Evolutionary conservation across 75 land plant species (phyloP).

Genomic region (Ceratopteris richardii): DNA sequence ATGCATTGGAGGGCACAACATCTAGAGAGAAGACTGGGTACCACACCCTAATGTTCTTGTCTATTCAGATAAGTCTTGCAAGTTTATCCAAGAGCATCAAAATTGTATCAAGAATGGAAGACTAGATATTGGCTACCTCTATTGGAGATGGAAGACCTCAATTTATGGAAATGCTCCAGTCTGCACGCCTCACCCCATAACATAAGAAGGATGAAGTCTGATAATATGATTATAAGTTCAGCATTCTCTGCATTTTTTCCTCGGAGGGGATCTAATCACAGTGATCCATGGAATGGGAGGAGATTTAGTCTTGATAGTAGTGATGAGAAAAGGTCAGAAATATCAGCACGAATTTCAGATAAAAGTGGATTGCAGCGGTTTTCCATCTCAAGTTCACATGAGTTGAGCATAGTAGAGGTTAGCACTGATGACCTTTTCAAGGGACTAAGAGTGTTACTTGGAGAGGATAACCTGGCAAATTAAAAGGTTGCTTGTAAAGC

Average conservation of each 20-base stretch:
- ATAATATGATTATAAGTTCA: not conserved
- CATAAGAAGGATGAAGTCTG: not conserved
- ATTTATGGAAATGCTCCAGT: too few relatives aligned
- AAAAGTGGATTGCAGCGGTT: not conserved
- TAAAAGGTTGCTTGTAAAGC: conserved; percentile 26
- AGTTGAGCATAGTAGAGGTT: not conserved
- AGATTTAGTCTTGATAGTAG: not conserved
- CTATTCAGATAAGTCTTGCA: too few relatives aligned
- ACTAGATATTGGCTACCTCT: too few relatives aligned
- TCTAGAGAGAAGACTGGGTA: too few relatives aligned
- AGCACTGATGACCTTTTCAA: conserved; percentile 3
- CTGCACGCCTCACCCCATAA: too few relatives aligned
- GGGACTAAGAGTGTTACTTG: conserved; percentile 21
- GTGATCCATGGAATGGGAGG: too few relatives aligned
- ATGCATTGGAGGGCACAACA: too few relatives aligned
- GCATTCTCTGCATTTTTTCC: not conserved
- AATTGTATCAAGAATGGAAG: too few relatives aligned
- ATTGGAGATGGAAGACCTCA: too few relatives aligned
- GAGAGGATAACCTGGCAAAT: conserved; percentile 21
- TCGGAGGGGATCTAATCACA: too few relatives aligned
- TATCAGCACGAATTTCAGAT: conserved; percentile 9
- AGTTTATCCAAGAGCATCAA: too few relatives aligned
- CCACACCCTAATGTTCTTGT: too few relatives aligned
- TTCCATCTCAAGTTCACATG: conserved; percentile 5
- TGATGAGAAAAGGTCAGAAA: conserved; percentile 3